A percentile compares a stretch with the other conserved stretches of the same genome.
phyloP scores from a whole-genome alignment of 495 filamentous ascomycete species.

The Neurospora sp. region DNA sequence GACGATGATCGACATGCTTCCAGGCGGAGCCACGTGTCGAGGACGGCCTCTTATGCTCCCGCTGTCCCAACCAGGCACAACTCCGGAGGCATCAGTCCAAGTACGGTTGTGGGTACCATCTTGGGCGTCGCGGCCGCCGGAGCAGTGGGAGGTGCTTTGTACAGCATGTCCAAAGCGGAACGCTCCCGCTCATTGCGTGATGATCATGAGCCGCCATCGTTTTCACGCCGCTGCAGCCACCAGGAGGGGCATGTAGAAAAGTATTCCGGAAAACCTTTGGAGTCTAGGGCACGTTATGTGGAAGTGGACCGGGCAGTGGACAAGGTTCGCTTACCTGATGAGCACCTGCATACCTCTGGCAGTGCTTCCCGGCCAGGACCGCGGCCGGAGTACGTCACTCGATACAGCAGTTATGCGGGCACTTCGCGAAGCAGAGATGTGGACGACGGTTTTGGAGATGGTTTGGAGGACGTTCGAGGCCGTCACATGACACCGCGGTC shows the following conservation, averaged over 20 bases:
- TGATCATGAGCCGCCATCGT: slow-evolving; percentile 25
- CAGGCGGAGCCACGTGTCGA: background rate
- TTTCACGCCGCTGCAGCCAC: slow-evolving; percentile 27
- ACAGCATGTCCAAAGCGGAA: slow-evolving; percentile 56
- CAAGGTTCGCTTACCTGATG: slow-evolving; percentile 20
- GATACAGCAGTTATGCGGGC: slow-evolving; percentile 23
- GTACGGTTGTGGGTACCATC: slow-evolving; percentile 46
- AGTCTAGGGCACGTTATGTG: slow-evolving; percentile 23
- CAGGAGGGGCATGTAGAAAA: slow-evolving; percentile 20
- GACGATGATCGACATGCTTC: background rate
- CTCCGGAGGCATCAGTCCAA: slow-evolving; percentile 28
- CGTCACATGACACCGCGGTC: slow-evolving; percentile 26
- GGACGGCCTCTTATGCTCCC: slow-evolving; percentile 17
- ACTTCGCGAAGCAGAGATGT: slow-evolving; percentile 28
- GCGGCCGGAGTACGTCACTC: slow-evolving; percentile 24
- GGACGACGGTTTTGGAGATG: slow-evolving; percentile 28
- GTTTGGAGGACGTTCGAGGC: slow-evolving; percentile 22
- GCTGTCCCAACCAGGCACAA: slow-evolving; percentile 23
- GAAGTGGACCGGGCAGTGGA: slow-evolving; percentile 24
- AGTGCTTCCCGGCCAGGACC: slow-evolving; percentile 14
- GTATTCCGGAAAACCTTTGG: slow-evolving; percentile 3
- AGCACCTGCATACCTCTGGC: slow-evolving; percentile 16
- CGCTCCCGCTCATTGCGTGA: slow-evolving; percentile 31
- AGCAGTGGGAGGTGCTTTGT: slow-evolving; percentile 64
- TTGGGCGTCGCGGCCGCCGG: slow-evolving; percentile 65